Base-by-base conservation (phyloP, 495 filamentous ascomycete species). In the Penicillium coprophilum region DNA sequence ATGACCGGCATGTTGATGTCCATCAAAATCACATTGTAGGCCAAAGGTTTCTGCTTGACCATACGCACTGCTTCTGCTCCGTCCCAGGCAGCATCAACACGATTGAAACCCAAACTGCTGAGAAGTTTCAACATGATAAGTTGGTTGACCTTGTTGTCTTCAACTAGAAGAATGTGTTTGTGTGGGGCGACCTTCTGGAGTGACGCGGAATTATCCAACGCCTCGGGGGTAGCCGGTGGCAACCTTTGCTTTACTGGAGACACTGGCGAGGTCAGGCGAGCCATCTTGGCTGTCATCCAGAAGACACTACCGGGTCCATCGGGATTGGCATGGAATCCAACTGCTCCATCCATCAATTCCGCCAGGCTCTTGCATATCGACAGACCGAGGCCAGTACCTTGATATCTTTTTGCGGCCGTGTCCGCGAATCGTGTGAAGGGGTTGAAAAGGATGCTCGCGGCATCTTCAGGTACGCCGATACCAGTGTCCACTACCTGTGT, bases 391-490 rank as follows among this genome's bases (percentile, higher is more conserved):
- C 90, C 90, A 5, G 90, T 95, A 3, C 91, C 91, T 23, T 90
- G 90, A 68, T 90, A 94, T 28, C 81, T 80, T 40, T 87, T 80
- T 10, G 85, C 86, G 6, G 86, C 89, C 3, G 87, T 90, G 20
- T 90, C 79, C 60, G 94, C 92, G 23, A 90, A 90, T 66, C 94
- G 90, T 43, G 85, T 88, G 62, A 95, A 96, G 1, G 91, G 91
- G 38, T 88, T 87, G 76, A 96, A 96, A 2, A 96, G 77, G 15
- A 81, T 82, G 59, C 83, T 83, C 15, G 82, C 72, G 0, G 91
- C 87, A 49, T 85, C 82, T 36, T 92, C 87, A 43, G 88, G 85
- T 11, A 95, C 91, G 3, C 91, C 91, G 45, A 96, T 94, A 0
- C 92, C 92, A 3, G 89, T 86, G 58, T 96, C 92, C 60, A 86